Evolutionary conservation across 176 grass and related monocot genomes (phyloP).

Genomic region (Phyllostachys edulis): DNA sequence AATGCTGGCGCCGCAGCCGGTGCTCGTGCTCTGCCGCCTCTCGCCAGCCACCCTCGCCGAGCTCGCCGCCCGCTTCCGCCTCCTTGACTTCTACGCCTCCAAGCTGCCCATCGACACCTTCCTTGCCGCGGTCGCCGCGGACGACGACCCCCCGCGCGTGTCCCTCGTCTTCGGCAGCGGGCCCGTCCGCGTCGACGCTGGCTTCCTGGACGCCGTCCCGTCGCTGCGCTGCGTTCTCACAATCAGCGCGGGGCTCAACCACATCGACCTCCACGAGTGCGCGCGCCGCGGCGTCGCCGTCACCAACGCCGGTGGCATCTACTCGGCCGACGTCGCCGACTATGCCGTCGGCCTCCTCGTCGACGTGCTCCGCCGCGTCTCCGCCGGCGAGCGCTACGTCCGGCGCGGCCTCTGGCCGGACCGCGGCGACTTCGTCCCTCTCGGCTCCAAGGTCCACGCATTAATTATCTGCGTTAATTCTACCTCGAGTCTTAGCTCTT

Average conservation of each 20-base stretch:
- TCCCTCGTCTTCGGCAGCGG: neutral
- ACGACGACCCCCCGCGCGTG: neutral
- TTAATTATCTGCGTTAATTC: too few relatives aligned
- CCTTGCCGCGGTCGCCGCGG: conserved; percentile 9
- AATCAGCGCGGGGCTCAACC: conserved; percentile 33
- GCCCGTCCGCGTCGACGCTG: neutral
- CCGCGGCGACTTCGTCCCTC: conserved; percentile 19
- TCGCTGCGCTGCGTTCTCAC: conserved; percentile 32
- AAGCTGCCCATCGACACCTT: conserved; percentile 6
- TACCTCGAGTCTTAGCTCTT: too few relatives aligned
- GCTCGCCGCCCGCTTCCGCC: neutral
- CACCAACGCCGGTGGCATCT: conserved; percentile 27
- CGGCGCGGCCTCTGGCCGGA: conserved; percentile 28
- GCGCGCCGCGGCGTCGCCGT: conserved; percentile 29
- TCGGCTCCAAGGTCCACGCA: conserved; percentile 39
- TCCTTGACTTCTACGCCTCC: conserved; percentile 25
- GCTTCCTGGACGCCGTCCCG: conserved; percentile 30
- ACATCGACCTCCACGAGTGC: conserved; percentile 48
- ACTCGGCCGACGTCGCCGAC: conserved; percentile 37
- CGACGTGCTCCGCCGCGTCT: conserved; percentile 42
- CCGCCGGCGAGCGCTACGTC: conserved; percentile 41
- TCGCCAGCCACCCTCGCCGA: neutral
- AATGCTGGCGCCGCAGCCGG: neutral
- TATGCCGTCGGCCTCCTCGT: conserved; percentile 48
- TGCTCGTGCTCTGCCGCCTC: conserved; percentile 36